These are phyloP conservation scores for Mycena sanguinolenta DNA, from an alignment of 768 basidiomycete species.

Conservation along the genomic window DNA sequence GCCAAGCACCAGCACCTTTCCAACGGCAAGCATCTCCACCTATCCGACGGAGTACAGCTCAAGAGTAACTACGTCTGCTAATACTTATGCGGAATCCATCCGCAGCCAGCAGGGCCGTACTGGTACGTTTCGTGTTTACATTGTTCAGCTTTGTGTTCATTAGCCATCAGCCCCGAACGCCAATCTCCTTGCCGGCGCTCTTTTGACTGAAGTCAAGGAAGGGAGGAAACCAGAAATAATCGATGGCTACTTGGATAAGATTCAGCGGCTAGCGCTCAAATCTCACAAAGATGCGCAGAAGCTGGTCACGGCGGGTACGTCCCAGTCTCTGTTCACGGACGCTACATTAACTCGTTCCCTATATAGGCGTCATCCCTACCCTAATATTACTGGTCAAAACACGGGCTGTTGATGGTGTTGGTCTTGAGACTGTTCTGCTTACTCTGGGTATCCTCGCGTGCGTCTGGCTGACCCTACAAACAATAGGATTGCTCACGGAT, in stretches of 20 bases:
- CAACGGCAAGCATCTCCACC: slow-evolving; percentile 17
- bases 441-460: slow-evolving; percentile 43
- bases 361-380: slow-evolving; percentile 24
- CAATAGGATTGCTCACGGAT: background rate
- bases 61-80: background rate
- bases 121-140: slow-evolving; percentile 5
- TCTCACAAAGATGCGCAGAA: slow-evolving; percentile 44
- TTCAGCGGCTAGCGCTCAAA: slow-evolving; percentile 36
- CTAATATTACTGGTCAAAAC: slow-evolving; percentile 42
- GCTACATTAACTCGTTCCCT: too few species aligned
- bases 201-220: slow-evolving; percentile 42
- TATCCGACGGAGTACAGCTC: slow-evolving; percentile 24
- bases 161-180: slow-evolving; percentile 33
- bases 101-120: slow-evolving; percentile 25
- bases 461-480: slow-evolving; percentile 1
- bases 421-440: slow-evolving; percentile 41
- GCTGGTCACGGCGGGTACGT: slow-evolving; percentile 43
- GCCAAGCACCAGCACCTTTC: slow-evolving; percentile 24
- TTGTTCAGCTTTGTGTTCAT: background rate
- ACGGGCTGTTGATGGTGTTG: slow-evolving; percentile 41
- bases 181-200: slow-evolving; percentile 41
- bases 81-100: slow-evolving; percentile 31
- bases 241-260: slow-evolving; percentile 39
- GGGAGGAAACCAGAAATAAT: slow-evolving; percentile 40
- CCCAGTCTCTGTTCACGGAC: too few species aligned